phyloP scores from a whole-genome alignment of 75 land plant genomes.

The Cryptomeria japonica region DNA sequence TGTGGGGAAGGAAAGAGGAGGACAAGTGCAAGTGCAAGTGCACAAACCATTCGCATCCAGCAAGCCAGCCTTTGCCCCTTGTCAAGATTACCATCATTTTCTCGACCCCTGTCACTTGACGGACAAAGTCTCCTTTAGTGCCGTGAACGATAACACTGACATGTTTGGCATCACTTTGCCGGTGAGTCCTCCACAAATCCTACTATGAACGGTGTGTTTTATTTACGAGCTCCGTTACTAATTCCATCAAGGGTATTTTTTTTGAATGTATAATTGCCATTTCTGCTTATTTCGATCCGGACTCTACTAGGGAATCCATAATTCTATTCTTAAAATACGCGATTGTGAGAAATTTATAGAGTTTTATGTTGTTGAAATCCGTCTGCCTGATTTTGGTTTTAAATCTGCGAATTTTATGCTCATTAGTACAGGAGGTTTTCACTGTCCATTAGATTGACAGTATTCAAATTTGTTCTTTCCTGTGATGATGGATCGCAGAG shows the following conservation, averaged over 20 bases:
- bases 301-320: background rate
- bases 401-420: background rate
- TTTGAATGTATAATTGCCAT: too few species aligned
- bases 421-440: too few species aligned
- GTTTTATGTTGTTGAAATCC: too few species aligned
- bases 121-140: slow-evolving; percentile 3
- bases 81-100: slow-evolving; percentile 15
- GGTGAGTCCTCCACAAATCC: background rate
- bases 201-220: background rate
- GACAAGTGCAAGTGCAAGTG: background rate
- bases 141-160: background rate
- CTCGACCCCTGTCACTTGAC: background rate
- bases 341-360: too few species aligned
- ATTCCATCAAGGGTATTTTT: too few species aligned
- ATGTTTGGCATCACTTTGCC: background rate
- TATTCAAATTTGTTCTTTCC: too few species aligned
- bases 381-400: background rate
- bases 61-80: slow-evolving; percentile 14
- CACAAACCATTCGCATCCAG: slow-evolving; percentile 1
- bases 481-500: too few species aligned
- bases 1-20: background rate
- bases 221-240: background rate
- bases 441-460: too few species aligned
- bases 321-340: background rate
- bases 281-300: background rate